phyloP scores from a whole-genome alignment of 2,329 filamentous ascomycete species.

The Geosmithia putterillii region DNA sequence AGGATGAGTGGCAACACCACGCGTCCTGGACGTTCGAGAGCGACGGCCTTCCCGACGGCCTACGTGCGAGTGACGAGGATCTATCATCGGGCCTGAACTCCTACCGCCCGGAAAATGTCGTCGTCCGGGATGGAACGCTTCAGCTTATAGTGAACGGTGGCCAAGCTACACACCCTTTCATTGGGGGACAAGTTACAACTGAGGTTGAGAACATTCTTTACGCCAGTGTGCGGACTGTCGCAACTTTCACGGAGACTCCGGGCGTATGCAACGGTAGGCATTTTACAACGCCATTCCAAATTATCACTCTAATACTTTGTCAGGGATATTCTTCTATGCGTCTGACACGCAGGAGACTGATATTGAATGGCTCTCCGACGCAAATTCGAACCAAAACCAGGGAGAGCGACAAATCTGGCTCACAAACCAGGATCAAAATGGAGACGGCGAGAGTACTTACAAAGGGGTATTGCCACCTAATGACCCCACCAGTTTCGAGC shows the following conservation, averaged over 20 bases:
- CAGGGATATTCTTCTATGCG: conserved; percentile 17
- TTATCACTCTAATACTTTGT: not conserved
- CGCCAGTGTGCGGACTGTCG: conserved; percentile 14
- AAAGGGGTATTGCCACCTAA: conserved; percentile 4
- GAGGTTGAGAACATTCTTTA: conserved; percentile 13
- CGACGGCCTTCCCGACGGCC: conserved; percentile 9
- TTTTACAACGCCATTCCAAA: not conserved
- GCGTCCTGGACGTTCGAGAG: conserved; percentile 9
- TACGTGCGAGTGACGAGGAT: conserved; percentile 10
- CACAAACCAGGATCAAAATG: conserved; percentile 15
- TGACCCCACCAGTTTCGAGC: conserved; percentile 13
- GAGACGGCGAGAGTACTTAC: conserved; percentile 2
- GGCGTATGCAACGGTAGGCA: conserved; percentile 17
- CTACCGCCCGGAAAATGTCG: conserved; percentile 8
- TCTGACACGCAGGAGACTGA: conserved; percentile 14
- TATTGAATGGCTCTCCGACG: conserved; percentile 19
- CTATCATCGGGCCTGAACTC: conserved; percentile 3
- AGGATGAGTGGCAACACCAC: conserved; percentile 3
- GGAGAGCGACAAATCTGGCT: conserved; percentile 14
- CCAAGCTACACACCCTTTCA: conserved; percentile 11
- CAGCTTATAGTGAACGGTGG: conserved; percentile 14
- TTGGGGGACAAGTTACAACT: conserved; percentile 11
- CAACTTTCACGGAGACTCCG: conserved; percentile 13
- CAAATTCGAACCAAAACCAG: conserved; percentile 11
- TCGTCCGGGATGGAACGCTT: conserved; percentile 13